Evolutionary conservation across 2,329 filamentous ascomycete genomes (phyloP), one percentile per base, ranked within the genome.

Genomic region (Talaromyces islandicus): DNA sequence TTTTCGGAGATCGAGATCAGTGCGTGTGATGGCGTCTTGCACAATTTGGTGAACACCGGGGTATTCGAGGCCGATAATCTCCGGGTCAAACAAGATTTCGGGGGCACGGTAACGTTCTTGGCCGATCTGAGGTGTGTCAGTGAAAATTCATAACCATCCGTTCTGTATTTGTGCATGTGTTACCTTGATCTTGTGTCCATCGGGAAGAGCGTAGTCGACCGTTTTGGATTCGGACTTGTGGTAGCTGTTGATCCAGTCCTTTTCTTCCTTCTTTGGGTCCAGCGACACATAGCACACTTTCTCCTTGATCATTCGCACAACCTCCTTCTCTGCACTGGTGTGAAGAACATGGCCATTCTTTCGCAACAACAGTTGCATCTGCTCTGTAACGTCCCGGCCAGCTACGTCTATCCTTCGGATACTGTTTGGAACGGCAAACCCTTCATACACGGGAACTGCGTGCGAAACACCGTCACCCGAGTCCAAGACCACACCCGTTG

Each of bases 321-420:
- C 92, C 78, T 99, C 94, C 80, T 99, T 99, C 81, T 99, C 94
- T 12, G 94, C 94, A 73, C 92, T 97, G 19, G 94, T 99, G 77
- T 97, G 93, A 75, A 99, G 96, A 19, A 97, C 86, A 72, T 94
- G 91, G 55, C 94, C 94, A 68, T 88, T 90, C 81, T 97, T 97
- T 70, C 94, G 85, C 67, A 99, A 81, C 67, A 97, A 79, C 62
- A 89, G 87, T 77, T 99, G 94, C 78, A 99, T 81, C 73, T 99
- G 87, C 76, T 99, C 94, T 53, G 94, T 99, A 21, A 99, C 91
- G 75, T 99, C 94, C 68, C 94, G 85, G 29, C 94, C 94, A 12
- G 94, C 94, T 32, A 99, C 92, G 73, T 99, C 94, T 72, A 99
- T 97, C 65, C 94, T 84, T 66, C 92, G 86, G 77, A 99, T 97